Conservation (phyloP, 2,329 filamentous ascomycete genomes). For the Aspergillus quadrilineatus region DNA sequence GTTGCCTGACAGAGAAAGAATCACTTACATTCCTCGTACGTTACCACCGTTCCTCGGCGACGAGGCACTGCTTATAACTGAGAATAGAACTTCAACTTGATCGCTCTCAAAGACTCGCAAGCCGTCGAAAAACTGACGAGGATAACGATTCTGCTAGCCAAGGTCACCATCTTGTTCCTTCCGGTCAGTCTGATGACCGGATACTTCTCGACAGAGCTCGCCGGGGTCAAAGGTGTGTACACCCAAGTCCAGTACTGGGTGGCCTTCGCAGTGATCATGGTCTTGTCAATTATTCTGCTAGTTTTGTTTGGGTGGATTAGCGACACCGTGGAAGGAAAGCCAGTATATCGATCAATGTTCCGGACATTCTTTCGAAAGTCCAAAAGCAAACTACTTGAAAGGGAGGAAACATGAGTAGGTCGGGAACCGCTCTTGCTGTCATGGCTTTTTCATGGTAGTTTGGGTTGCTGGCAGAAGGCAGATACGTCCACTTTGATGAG, state of each 20-base stretch:
- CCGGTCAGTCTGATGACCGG: slow-evolving; percentile 72
- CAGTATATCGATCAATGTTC: slow-evolving; percentile 49
- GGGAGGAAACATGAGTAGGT: too few relatives aligned
- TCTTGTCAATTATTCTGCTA: slow-evolving; percentile 58
- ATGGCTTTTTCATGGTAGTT: background rate
- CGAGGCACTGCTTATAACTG: slow-evolving; percentile 8
- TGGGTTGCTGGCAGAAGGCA: too few relatives aligned
- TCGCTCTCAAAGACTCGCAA: slow-evolving; percentile 71
- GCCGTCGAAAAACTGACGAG: slow-evolving; percentile 70
- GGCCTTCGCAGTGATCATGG: slow-evolving; percentile 63
- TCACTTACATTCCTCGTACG: slow-evolving; percentile 66
- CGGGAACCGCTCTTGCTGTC: background rate
- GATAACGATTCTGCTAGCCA: slow-evolving; percentile 70
- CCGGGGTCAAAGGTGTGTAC: slow-evolving; percentile 57
- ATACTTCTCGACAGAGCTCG: slow-evolving; percentile 69
- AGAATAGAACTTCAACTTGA: slow-evolving; percentile 71
- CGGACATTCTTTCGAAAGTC: slow-evolving; percentile 37
- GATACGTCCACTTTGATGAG: too few relatives aligned
- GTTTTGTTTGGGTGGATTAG: slow-evolving; percentile 59
- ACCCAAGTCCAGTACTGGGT: slow-evolving; percentile 66
- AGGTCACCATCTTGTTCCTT: slow-evolving; percentile 72
- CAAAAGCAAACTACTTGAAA: slow-evolving; percentile 25
- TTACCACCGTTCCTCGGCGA: background rate
- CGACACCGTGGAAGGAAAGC: slow-evolving; percentile 57
- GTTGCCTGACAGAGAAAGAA: slow-evolving; percentile 67